These are phyloP conservation scores for Papiliotrema fonsecae DNA, from an alignment of 1,284 basidiomycete species.

Conservation along the genomic window DNA sequence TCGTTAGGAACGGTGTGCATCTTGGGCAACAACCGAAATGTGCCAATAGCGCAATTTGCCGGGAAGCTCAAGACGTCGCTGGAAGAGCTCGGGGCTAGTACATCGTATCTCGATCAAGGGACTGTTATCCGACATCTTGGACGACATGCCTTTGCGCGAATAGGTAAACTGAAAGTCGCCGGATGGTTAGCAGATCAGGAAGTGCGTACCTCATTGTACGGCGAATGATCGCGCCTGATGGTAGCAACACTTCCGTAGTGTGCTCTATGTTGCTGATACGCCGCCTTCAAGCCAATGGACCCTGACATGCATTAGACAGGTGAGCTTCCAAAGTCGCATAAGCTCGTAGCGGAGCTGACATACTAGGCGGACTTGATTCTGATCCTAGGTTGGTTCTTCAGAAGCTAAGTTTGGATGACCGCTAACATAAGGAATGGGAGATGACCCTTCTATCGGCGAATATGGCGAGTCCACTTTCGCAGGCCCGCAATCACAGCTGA, in stretches of 20 bases:
- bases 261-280: constrained; percentile 90
- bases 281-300: constrained; percentile 91
- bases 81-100: constrained; percentile 81
- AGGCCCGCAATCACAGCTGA: constrained; percentile 6
- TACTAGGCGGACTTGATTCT: constrained; percentile 87
- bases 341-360: background rate
- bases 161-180: constrained; percentile 86
- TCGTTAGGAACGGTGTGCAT: constrained; percentile 44
- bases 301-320: constrained; percentile 91
- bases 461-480: constrained; percentile 49
- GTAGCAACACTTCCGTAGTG: constrained; percentile 74
- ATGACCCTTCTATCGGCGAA: constrained; percentile 81
- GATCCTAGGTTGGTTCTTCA: constrained; percentile 65
- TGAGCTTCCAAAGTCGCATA: constrained; percentile 42
- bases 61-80: constrained; percentile 80
- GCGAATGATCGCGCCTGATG: background rate
- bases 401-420: too few species aligned
- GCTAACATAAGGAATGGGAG: constrained; percentile 61
- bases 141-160: constrained; percentile 83
- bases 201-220: constrained; percentile 8
- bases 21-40: constrained; percentile 59
- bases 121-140: constrained; percentile 85
- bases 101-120: constrained; percentile 84
- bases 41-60: constrained; percentile 82
- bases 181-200: constrained; percentile 94